Percentiles rank a stretch among this genome's conserved stretches.
These are phyloP conservation scores for Fistulinella prunicolor DNA, from an alignment of 768 basidiomycete genomes.

Conservation along the genomic window DNA sequence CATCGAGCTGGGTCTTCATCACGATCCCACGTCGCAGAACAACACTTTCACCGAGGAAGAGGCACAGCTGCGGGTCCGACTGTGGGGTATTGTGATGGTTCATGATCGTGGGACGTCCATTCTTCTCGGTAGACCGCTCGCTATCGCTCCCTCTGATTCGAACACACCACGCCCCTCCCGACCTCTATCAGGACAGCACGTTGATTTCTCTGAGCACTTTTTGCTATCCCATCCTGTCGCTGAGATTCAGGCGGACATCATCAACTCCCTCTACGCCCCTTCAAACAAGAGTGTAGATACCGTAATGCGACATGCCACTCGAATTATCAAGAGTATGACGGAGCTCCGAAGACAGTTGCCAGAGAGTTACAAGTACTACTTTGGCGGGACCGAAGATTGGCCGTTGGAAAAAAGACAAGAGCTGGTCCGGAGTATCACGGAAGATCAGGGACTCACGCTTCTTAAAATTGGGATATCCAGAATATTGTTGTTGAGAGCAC, in stretches of 20 bases:
- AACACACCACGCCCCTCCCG: constrained; percentile 73
- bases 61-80: constrained; percentile 71
- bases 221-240: constrained; percentile 70
- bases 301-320: constrained; percentile 71
- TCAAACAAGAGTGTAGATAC: constrained; percentile 65
- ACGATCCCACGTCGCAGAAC: constrained; percentile 71
- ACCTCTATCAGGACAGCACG: constrained; percentile 23
- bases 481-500: constrained; percentile 71
- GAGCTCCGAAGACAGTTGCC: constrained; percentile 69
- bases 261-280: constrained; percentile 81
- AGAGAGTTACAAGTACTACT: constrained; percentile 70
- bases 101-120: constrained; percentile 89
- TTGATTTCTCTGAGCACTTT: constrained; percentile 77
- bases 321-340: constrained; percentile 75
- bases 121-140: constrained; percentile 80
- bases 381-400: constrained; percentile 79
- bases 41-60: constrained; percentile 70
- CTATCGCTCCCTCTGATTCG: constrained; percentile 77
- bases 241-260: constrained; percentile 86
- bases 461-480: constrained; percentile 81
- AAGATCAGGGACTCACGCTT: constrained; percentile 78
- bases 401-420: constrained; percentile 57
- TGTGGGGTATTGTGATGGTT: constrained; percentile 83
- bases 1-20: constrained; percentile 82
- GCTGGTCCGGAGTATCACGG: constrained; percentile 71